Evolutionary conservation across 495 filamentous ascomycete species (phyloP).

Genomic region (Xylaria intraflava): DNA sequence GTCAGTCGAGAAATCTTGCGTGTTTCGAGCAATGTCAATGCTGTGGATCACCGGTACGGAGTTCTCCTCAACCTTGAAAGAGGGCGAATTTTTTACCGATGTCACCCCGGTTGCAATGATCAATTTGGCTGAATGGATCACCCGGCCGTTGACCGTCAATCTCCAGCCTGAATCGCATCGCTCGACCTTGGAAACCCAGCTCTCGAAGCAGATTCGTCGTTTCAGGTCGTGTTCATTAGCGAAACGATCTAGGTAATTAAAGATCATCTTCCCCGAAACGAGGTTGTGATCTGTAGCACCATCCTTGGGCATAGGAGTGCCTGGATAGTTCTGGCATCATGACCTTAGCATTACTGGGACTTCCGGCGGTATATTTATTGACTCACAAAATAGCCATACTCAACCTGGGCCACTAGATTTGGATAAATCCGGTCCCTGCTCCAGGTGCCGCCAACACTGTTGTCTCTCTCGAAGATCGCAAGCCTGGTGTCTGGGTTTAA

Average conservation of each 20-base stretch:
- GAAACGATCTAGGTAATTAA: not conserved
- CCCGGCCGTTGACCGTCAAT: not conserved
- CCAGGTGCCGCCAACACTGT: too few relatives aligned
- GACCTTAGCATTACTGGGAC: too few relatives aligned
- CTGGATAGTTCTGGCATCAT: not conserved
- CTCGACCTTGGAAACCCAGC: not conserved
- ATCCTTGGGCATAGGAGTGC: not conserved
- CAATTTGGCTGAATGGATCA: conserved; percentile 41
- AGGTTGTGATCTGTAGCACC: not conserved
- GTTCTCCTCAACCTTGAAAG: conserved; percentile 47
- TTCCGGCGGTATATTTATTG: too few relatives aligned
- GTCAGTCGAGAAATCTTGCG: conserved; percentile 16
- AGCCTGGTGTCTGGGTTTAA: too few relatives aligned
- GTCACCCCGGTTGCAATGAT: conserved; percentile 67
- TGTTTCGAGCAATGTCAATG: conserved; percentile 39
- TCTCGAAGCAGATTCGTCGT: not conserved
- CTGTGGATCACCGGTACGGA: conserved; percentile 55
- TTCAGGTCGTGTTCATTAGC: not conserved
- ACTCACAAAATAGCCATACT: too few relatives aligned
- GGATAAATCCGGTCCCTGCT: too few relatives aligned
- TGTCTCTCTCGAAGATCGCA: too few relatives aligned
- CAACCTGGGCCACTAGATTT: too few relatives aligned
- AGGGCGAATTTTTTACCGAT: conserved; percentile 51
- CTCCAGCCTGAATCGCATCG: not conserved
- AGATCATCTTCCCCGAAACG: not conserved